A percentile compares a stretch with the other conserved stretches of the same genome.
Conservation (phyloP, 2,329 filamentous ascomycete genomes). For the Colletotrichum tanaceti region DNA sequence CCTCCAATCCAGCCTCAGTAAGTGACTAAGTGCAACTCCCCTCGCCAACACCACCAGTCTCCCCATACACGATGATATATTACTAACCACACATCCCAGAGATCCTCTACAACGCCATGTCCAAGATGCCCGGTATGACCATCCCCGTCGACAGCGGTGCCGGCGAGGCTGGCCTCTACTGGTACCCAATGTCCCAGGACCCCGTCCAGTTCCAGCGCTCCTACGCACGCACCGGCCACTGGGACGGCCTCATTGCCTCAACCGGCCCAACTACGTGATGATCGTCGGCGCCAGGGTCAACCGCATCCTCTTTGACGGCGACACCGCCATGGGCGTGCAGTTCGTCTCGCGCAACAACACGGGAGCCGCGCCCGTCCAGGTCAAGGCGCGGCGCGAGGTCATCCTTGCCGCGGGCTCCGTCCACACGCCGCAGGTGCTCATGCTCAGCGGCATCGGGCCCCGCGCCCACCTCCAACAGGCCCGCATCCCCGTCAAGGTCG, state of each 20-base stretch:
- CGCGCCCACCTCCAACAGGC: slow-evolving; percentile 49
- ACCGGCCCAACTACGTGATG: slow-evolving; percentile 45
- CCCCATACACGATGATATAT: too few species aligned
- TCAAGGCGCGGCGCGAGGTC: slow-evolving; percentile 50
- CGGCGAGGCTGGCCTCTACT: slow-evolving; percentile 46
- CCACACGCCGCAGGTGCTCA: slow-evolving; percentile 55
- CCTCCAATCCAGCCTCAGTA: slow-evolving; percentile 40
- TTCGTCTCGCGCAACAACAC: slow-evolving; percentile 44
- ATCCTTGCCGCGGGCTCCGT: slow-evolving; percentile 52
- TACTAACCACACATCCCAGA: slow-evolving; percentile 18
- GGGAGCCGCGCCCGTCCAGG: slow-evolving; percentile 39
- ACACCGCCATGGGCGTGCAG: slow-evolving; percentile 46
- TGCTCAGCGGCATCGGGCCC: slow-evolving; percentile 58
- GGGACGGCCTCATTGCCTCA: slow-evolving; percentile 43
- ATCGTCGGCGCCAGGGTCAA: slow-evolving; percentile 44
- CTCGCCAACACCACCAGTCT: neutral
- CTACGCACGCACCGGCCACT: slow-evolving; percentile 46
- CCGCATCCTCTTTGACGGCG: slow-evolving; percentile 43
- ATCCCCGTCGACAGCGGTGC: slow-evolving; percentile 44
- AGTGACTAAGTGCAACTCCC: slow-evolving; percentile 30
- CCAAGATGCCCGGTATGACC: slow-evolving; percentile 44
- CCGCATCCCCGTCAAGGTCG: slow-evolving; percentile 52
- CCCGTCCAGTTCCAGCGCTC: slow-evolving; percentile 42
- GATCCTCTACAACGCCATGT: slow-evolving; percentile 44
- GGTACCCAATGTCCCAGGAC: slow-evolving; percentile 45